Percentiles rank a stretch among this genome's conserved stretches.
These are phyloP conservation scores for Ceratocystis albifundus DNA, from an alignment of 2,329 filamentous ascomycete species.

Conservation along the genomic window DNA sequence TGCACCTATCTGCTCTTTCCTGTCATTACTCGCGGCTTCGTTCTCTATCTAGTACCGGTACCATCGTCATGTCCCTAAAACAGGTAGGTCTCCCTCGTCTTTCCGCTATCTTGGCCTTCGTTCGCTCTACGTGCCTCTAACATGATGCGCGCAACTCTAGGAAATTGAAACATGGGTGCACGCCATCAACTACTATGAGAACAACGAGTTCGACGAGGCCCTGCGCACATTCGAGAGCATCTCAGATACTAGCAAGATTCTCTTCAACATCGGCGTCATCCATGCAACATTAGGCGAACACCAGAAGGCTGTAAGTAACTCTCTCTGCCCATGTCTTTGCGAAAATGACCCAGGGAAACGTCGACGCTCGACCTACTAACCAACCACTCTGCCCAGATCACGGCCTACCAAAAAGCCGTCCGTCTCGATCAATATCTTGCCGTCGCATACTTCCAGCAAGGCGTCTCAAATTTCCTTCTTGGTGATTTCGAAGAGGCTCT, in stretches of 20 bases:
- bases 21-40: not conserved
- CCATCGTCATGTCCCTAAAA: slow-evolving; percentile 46
- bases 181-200: slow-evolving; percentile 84
- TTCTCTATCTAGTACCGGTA: slow-evolving; percentile 19
- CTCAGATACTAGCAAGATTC: slow-evolving; percentile 90
- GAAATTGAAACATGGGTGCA: slow-evolving; percentile 99
- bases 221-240: slow-evolving; percentile 75
- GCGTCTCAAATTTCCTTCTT: slow-evolving; percentile 92
- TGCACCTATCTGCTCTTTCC: not conserved
- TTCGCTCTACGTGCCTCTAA: not conserved
- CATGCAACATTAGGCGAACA: slow-evolving; percentile 94
- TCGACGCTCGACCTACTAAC: slow-evolving; percentile 24
- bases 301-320: slow-evolving; percentile 69
- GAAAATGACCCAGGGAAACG: not conserved
- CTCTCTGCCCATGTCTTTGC: not conserved
- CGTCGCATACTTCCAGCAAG: slow-evolving; percentile 96
- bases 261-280: slow-evolving; percentile 97
- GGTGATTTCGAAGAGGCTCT: slow-evolving; percentile 95
- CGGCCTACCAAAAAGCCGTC: slow-evolving; percentile 87
- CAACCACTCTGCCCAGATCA: slow-evolving; percentile 55
- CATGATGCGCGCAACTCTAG: slow-evolving; percentile 36
- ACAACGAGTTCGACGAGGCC: slow-evolving; percentile 91
- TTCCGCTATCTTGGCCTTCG: not conserved
- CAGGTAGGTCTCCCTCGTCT: slow-evolving; percentile 36
- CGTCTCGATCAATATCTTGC: slow-evolving; percentile 88